Conservation (phyloP, 345 rosid genomes). For the Barbarea vulgaris region DNA sequence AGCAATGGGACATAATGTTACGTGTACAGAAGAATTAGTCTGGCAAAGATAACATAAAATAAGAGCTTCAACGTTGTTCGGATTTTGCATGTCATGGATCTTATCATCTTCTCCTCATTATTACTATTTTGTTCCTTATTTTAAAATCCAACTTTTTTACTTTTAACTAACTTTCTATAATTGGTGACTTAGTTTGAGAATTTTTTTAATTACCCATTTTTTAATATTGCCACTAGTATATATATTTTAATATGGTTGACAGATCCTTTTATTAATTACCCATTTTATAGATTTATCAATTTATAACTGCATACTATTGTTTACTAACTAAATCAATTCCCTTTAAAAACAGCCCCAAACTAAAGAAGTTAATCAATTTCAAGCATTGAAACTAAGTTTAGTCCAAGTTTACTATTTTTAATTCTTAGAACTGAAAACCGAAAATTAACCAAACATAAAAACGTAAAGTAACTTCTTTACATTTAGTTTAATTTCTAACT, state of each 20-base stretch:
- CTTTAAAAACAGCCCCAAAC: not conserved
- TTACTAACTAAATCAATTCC: not conserved
- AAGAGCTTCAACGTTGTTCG: constrained; percentile 27
- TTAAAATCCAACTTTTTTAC: not conserved
- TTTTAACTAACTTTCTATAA: not conserved
- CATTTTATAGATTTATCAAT: not conserved
- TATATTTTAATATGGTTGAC: not conserved
- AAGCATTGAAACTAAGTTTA: too few relatives aligned
- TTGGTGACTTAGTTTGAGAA: not conserved
- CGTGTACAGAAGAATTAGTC: constrained; percentile 25
- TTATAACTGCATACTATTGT: not conserved
- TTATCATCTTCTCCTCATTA: constrained; percentile 17
- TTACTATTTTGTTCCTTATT: not conserved
- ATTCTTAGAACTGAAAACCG: not conserved
- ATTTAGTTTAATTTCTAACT: not conserved
- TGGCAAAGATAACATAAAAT: constrained; percentile 36
- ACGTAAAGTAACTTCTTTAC: not conserved
- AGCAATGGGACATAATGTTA: not conserved
- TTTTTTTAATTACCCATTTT: not conserved
- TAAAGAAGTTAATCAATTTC: not conserved
- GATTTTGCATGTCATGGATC: constrained; percentile 26
- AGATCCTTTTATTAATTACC: not conserved
- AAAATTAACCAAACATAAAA: not conserved
- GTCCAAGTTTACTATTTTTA: too few relatives aligned
- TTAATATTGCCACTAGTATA: not conserved